phyloP scores from a whole-genome alignment of 129 eudicot species.

The Escallonia herrerae region DNA sequence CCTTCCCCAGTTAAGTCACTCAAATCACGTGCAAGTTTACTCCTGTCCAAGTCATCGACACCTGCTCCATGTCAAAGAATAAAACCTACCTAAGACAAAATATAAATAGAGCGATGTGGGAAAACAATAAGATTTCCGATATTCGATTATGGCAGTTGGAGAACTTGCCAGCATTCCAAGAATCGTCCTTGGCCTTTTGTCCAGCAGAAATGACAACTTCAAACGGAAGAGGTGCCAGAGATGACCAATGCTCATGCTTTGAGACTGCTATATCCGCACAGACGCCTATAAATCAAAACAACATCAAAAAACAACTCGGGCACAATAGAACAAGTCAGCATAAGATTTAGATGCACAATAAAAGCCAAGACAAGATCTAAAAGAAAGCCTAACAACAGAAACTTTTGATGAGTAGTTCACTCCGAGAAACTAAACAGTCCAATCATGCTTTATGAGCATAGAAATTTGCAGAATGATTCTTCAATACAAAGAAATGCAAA shows the following conservation, averaged over 20 bases:
- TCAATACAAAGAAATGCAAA: no score
- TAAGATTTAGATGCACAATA: no score
- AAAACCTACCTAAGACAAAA: background rate
- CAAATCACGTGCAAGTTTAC: constrained; percentile 67
- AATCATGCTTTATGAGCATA: no score
- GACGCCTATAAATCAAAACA: constrained; percentile 47
- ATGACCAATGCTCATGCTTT: constrained; percentile 92
- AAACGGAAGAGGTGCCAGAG: constrained; percentile 94
- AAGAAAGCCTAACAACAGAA: no score
- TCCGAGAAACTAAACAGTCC: no score
- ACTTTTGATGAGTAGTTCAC: no score
- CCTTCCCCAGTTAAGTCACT: constrained; percentile 89
- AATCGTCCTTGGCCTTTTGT: constrained; percentile 89
- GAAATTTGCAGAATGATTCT: no score
- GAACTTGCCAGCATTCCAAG: constrained; percentile 58
- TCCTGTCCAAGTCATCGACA: constrained; percentile 57
- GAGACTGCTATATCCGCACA: constrained; percentile 90
- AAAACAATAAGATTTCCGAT: background rate
- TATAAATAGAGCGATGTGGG: background rate
- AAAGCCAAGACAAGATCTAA: no score
- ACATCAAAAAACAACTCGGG: constrained; percentile 7
- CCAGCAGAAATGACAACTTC: constrained; percentile 98
- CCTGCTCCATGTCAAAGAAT: constrained; percentile 37
- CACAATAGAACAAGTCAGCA: no score
- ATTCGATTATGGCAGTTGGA: background rate